Conservation (phyloP, 495 filamentous ascomycete genomes). For the Letharia columbiana region DNA sequence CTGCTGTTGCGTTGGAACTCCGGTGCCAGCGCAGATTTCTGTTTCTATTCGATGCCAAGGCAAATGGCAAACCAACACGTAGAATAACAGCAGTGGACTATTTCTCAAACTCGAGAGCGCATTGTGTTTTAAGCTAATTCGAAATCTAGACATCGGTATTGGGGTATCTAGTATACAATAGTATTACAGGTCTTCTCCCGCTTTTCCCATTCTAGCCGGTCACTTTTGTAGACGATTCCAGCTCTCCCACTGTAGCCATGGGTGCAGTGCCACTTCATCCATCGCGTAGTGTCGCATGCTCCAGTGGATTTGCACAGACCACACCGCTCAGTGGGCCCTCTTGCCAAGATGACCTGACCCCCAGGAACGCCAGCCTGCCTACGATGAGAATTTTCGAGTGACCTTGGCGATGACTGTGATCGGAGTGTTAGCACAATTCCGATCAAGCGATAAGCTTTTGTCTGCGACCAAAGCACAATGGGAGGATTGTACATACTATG, state of each 20-base stretch:
- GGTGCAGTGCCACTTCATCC: not conserved
- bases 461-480: not conserved
- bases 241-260: not conserved
- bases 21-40: too few species aligned
- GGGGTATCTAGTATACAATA: constrained; percentile 8
- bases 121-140: not conserved
- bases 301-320: not conserved
- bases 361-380: not conserved
- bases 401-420: constrained; percentile 87
- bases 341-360: not conserved
- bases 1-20: too few species aligned
- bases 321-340: not conserved
- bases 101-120: not conserved
- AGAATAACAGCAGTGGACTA: not conserved
- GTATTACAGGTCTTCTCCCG: constrained; percentile 2
- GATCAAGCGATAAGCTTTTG: not conserved
- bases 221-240: constrained; percentile 2
- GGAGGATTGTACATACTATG: constrained; percentile 60
- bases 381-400: constrained; percentile 75
- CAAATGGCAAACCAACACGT: too few species aligned
- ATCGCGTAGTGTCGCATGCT: not conserved
- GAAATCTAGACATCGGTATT: not conserved
- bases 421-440: not conserved
- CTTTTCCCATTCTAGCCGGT: not conserved
- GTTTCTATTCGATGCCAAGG: too few species aligned